Conservation (phyloP, 768 basidiomycete genomes). For the Rhizopogon roseolus region DNA sequence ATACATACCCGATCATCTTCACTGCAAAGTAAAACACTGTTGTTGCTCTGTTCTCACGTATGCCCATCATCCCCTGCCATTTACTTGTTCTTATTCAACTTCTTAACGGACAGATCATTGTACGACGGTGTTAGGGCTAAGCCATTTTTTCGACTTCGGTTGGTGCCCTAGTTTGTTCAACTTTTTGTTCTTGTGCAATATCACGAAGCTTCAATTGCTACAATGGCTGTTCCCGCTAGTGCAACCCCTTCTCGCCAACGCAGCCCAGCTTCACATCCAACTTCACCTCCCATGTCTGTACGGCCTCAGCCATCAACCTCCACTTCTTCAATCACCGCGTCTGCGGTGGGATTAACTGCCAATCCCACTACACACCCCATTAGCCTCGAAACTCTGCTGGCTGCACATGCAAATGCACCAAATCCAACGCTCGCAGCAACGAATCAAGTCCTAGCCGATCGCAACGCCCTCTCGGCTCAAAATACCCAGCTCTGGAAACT, state of each 20-base stretch:
- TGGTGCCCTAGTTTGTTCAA: not conserved
- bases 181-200: not conserved
- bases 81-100: not conserved
- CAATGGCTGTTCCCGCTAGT: constrained; percentile 4
- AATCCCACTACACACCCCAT: constrained; percentile 29
- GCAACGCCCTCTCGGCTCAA: constrained; percentile 76
- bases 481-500: constrained; percentile 94
- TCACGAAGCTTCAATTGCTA: not conserved
- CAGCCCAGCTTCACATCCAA: constrained; percentile 14
- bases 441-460: constrained; percentile 72
- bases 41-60: too few relatives aligned
- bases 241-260: constrained; percentile 19
- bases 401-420: constrained; percentile 44
- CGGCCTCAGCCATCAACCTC: constrained; percentile 28
- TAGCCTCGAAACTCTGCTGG: constrained; percentile 50
- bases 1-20: too few relatives aligned
- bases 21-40: too few relatives aligned
- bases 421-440: constrained; percentile 60
- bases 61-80: not conserved
- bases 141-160: not conserved
- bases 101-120: not conserved
- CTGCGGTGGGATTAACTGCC: constrained; percentile 25
- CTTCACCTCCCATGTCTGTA: constrained; percentile 25
- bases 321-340: constrained; percentile 19
- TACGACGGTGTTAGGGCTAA: not conserved